These are phyloP conservation scores for Asclepias syriaca DNA, from an alignment of 257 asterid genomes.

Conservation along the genomic window DNA sequence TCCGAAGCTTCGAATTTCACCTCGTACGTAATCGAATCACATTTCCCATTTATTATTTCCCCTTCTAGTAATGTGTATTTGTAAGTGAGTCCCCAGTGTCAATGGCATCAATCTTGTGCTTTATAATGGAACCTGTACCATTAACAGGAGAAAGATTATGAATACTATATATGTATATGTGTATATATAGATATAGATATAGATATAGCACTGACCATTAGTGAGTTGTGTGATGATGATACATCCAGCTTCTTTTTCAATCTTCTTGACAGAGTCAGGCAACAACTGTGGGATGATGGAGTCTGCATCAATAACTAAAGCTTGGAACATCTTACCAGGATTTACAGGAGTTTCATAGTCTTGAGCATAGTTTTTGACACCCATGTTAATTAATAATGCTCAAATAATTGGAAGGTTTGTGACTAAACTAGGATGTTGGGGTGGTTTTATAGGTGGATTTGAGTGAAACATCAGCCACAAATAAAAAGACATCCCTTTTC, in stretches of 20 bases:
- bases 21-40: conserved; percentile 21
- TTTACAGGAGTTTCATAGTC: neutral
- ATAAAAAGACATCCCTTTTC: neutral
- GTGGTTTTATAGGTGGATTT: neutral
- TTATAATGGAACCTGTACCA: neutral
- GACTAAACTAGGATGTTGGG: neutral
- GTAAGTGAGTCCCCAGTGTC: conserved; percentile 6
- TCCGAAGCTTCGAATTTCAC: conserved; percentile 14
- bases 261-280: neutral
- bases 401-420: neutral
- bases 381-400: neutral
- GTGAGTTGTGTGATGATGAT: neutral
- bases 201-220: neutral
- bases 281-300: neutral
- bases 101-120: conserved; percentile 24
- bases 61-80: conserved; percentile 21
- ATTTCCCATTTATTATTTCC: conserved; percentile 12
- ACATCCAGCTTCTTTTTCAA: neutral
- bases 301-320: conserved; percentile 1
- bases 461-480: neutral
- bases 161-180: no score
- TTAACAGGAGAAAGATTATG: no score
- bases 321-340: neutral
- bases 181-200: no score
- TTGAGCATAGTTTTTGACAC: neutral